These are phyloP conservation scores for Fusarium zealandicum DNA, from an alignment of 2,329 filamentous ascomycete species.

Conservation along the genomic window DNA sequence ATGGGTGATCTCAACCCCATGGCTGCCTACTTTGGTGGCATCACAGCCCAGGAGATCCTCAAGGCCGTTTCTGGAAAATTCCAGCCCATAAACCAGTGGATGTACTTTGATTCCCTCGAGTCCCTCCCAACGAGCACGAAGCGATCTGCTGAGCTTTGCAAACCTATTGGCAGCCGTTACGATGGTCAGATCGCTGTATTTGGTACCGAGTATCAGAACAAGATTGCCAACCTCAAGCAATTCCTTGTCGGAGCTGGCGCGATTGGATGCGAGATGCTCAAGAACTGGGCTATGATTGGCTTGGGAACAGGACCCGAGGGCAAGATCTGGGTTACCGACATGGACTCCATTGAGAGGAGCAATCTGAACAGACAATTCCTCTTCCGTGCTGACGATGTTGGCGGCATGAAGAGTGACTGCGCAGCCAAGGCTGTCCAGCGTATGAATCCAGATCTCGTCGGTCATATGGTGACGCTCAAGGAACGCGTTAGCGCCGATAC, in stretches of 20 bases:
- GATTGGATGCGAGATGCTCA: constrained; percentile 98
- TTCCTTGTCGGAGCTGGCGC: constrained; percentile 97
- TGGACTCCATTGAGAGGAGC: constrained; percentile 99
- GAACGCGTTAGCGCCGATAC: constrained; percentile 93
- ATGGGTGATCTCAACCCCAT: constrained; percentile 89
- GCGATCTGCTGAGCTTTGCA: constrained; percentile 87
- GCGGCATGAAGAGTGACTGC: constrained; percentile 94
- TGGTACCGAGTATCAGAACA: constrained; percentile 91
- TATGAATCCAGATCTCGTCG: constrained; percentile 93
- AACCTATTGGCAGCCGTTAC: constrained; percentile 84
- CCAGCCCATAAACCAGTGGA: constrained; percentile 91
- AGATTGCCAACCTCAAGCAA: constrained; percentile 86
- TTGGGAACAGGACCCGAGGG: constrained; percentile 87
- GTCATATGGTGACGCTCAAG: constrained; percentile 84
- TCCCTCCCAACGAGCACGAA: constrained; percentile 79
- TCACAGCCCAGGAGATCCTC: constrained; percentile 91
- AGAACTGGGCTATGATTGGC: constrained; percentile 99
- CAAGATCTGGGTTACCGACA: constrained; percentile 92
- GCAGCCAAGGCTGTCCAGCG: constrained; percentile 87
- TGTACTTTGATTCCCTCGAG: constrained; percentile 98
- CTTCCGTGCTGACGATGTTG: constrained; percentile 92
- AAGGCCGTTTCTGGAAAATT: constrained; percentile 99
- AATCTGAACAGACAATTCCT: constrained; percentile 98
- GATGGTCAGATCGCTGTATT: constrained; percentile 98
- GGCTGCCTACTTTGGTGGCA: constrained; percentile 93